Evolutionary conservation across 495 filamentous ascomycete species (phyloP).

Genomic region (Podospora didyma): DNA sequence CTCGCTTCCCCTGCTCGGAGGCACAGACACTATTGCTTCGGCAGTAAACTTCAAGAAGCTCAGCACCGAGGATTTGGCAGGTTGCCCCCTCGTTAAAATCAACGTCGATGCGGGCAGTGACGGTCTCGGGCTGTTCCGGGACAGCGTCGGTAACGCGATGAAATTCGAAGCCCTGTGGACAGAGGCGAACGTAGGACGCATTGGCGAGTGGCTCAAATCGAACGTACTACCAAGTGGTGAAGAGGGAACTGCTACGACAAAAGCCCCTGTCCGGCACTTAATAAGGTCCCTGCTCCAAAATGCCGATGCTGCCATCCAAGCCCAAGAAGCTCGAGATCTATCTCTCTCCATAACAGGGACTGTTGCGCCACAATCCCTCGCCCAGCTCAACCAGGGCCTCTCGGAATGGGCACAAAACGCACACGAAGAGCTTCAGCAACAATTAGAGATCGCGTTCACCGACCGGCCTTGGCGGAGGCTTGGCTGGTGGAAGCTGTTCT

Average conservation of each 20-base stretch:
- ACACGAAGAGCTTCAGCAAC: slow-evolving; percentile 76
- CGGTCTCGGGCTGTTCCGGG: slow-evolving; percentile 61
- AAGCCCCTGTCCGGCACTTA: slow-evolving; percentile 59
- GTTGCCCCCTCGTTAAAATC: slow-evolving; percentile 33
- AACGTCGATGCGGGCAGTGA: slow-evolving; percentile 46
- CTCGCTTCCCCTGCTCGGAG: slow-evolving; percentile 30
- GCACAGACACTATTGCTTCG: slow-evolving; percentile 30
- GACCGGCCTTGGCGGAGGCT: slow-evolving; percentile 68
- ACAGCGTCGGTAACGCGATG: slow-evolving; percentile 61
- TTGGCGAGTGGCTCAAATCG: slow-evolving; percentile 65
- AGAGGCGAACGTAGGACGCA: slow-evolving; percentile 58
- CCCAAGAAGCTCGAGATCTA: slow-evolving; percentile 43
- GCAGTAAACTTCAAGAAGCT: slow-evolving; percentile 41
- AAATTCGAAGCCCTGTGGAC: slow-evolving; percentile 72
- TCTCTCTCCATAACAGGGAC: slow-evolving; percentile 1
- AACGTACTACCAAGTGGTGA: slow-evolving; percentile 32
- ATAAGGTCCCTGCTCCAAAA: slow-evolving; percentile 62
- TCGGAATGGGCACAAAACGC: slow-evolving; percentile 70
- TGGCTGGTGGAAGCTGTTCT: slow-evolving; percentile 92
- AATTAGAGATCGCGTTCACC: slow-evolving; percentile 70
- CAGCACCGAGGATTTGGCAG: slow-evolving; percentile 25
- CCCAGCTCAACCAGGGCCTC: slow-evolving; percentile 54
- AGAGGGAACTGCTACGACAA: slow-evolving; percentile 48
- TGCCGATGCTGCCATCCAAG: slow-evolving; percentile 49
- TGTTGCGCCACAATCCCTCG: slow-evolving; percentile 39